Base-by-base conservation (phyloP, 352 stramenopile species). In the Globisporangium okanoganense region DNA sequence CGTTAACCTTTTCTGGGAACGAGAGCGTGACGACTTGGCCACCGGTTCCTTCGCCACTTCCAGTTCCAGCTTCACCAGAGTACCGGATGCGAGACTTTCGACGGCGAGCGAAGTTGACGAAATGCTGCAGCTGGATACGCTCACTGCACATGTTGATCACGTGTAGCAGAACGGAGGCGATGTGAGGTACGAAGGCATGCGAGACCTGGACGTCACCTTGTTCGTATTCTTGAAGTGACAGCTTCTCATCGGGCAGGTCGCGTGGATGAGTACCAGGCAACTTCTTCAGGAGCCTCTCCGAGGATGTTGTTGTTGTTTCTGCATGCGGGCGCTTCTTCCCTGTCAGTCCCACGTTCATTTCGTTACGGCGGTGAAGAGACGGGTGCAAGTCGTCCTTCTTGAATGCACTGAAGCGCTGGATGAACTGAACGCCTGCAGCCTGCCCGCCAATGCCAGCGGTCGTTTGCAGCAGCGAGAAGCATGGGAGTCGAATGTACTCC, bases 11-110 rank as follows among this genome's bases (percentile, higher is more conserved):
- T 49, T 94, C 83, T 7, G 85, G 85, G 62, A 94, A 94, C 20
- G 85, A 89, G n/a, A 94, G 69, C 8, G 83, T 92, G 33, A 94
- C 85, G 20, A 94, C 81, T 71, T 94, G 83, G n/a, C 82, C 83
- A 60, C 85, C 82, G 9, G 82, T 92, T 13, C 82, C 82, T 14
- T 76, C 65, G 1, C 71, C 67, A 18, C 64, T 73, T 16, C 64
- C 69, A 18, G 82, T 84, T 31, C 72, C 77, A 56, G 82, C 85
- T 76, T 94, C 82, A 7, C 85, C 85, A 36, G 82, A 91, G 61
- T 94, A 94, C 24, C 82, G 80, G 67, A 94, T 94, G 29, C 80
- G 81, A 12, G 82, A 92, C 58, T 87, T 86, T 66, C 85, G 82
- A 24, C 85, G 81, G 9, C 82, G 81, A 70, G 85, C 85, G 71